These are phyloP conservation scores for Suillus hirtellus DNA, from an alignment of 768 basidiomycete species.

Conservation along the genomic window DNA sequence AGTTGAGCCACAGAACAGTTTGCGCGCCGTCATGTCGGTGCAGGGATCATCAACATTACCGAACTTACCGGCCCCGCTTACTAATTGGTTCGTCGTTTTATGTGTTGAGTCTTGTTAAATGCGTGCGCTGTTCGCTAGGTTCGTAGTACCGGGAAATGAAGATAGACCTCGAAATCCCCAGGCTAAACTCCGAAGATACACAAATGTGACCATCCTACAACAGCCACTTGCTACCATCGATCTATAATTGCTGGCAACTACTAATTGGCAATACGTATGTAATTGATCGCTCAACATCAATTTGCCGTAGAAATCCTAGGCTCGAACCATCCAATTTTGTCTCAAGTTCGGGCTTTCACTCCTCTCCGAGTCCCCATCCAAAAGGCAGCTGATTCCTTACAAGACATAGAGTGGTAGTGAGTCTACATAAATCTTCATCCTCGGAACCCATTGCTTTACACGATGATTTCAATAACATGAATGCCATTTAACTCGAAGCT, in stretches of 20 bases:
- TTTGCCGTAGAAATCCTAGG: conserved; percentile 26
- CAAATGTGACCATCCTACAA: conserved; percentile 35
- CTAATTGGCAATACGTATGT: neutral
- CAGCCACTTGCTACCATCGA: conserved; percentile 49
- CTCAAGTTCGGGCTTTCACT: neutral
- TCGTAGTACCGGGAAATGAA: neutral
- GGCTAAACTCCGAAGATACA: conserved; percentile 23
- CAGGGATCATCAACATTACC: neutral
- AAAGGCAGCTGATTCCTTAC: neutral
- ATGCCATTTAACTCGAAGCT: neutral
- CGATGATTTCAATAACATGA: neutral
- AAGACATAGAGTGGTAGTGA: neutral
- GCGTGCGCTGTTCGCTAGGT: neutral
- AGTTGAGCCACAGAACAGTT: neutral
- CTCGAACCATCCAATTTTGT: neutral
- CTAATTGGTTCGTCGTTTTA: conserved; percentile 48
- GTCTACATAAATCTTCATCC: conserved; percentile 28
- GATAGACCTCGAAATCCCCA: neutral
- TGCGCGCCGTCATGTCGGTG: neutral
- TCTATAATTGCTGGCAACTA: conserved; percentile 15
- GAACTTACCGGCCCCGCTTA: conserved; percentile 54
- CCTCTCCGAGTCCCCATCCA: neutral
- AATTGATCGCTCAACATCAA: conserved; percentile 23
- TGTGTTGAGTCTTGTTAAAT: conserved; percentile 29
- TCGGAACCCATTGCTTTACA: conserved; percentile 19